Base-by-base conservation (phyloP, 2,329 filamentous ascomycete species). In the Paracoccidioides lutzii region DNA sequence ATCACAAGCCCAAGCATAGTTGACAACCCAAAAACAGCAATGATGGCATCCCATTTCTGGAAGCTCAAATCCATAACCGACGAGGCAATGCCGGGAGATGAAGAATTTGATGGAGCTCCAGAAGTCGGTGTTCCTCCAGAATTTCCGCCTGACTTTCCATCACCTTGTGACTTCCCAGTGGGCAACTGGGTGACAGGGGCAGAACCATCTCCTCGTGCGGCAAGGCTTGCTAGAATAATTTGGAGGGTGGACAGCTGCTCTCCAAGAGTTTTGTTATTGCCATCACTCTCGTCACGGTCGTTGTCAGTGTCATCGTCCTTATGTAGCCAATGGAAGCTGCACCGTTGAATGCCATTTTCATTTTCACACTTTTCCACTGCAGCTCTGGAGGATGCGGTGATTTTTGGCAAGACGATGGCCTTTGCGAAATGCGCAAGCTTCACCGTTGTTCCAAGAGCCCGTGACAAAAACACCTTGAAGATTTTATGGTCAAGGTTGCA, bases 391-490 rank as follows among this genome's bases (percentile, higher is more conserved):
- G 73, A 76, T n/a, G 71, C 67, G 37, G 69, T 65, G 45, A 85
- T 67, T n/a, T 81, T 69, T 4, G 75, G 73, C 62, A 74, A 72
- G 59, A 84, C 77, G 4, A 65, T 69, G 51, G 75, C 68, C 59
- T 75, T 74, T 1, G 76, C 79, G 61, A 75, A 75, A 0, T 81
- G 78, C 1, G 78, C 80, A 63, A 84, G 66, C 65, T 79, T 76
- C 5, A 76, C 70, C 1, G 80, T 78, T 15, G 72, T 73, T 0
- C 80, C 76, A 65, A 84, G 70, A 81, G 84, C 90, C 46, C 86
- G 82, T 32, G 81, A 71, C 32, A 88, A 74, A 67, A 88, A 89
- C 9, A 83, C 85, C 71, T 90, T 90, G 80, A 89, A 90, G 50
- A 78, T 82, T 63, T 79, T 78, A 71, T 89, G 84, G 67, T 90